Evolutionary conservation across 2,329 filamentous ascomycete genomes (phyloP), one percentile per base, ranked within the genome.

Genomic region (Alternaria metachromatica): DNA sequence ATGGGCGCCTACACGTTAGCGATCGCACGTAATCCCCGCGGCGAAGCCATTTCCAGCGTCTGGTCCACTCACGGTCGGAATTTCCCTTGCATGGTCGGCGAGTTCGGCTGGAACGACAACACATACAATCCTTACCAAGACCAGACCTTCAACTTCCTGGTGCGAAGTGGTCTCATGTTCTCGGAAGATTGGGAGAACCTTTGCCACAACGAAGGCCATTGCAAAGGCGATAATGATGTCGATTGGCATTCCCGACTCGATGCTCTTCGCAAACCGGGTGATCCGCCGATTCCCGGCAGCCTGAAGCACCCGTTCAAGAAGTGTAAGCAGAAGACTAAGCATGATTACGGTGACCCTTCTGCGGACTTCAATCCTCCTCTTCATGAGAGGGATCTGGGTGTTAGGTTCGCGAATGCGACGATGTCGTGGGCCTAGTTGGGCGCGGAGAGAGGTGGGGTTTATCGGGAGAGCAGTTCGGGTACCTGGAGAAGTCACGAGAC

Each of bases 31-130:
- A 71, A 67, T 12, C 65, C 65, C 12, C 30, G 30, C 7, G 70
- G 70, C 37, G 63, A 68, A 28, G 44, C 70, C 11, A 68, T 72
- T 15, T 63, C 58, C 11, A 63, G 62, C 25, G 59, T 70, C 3
- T 59, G 61, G 26, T 9, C 10, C 1, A n/a, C 65, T 1, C 28
- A 44, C 0, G 48, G 45, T 8, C 55, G 58, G 15, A 70, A 71
- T 49, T 71, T 60, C 23, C 64, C 71, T 4, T 72, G 70, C 56
- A 65, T 68, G 63, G 68, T 66, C 41, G 66, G 71, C n/a, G 53
- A 68, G 9, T 63, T 71, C 26, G n/a, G 21, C 4, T 69, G 66
- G 66, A 55, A 53, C 12, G 45, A 60, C 11, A 26, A 46, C 5
- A n/a, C 15, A 3, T 67, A 58, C 54, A 53, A 41, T 4, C 2